Base-by-base conservation (phyloP, 2,329 filamentous ascomycete genomes). In the Alternaria gaisen region DNA sequence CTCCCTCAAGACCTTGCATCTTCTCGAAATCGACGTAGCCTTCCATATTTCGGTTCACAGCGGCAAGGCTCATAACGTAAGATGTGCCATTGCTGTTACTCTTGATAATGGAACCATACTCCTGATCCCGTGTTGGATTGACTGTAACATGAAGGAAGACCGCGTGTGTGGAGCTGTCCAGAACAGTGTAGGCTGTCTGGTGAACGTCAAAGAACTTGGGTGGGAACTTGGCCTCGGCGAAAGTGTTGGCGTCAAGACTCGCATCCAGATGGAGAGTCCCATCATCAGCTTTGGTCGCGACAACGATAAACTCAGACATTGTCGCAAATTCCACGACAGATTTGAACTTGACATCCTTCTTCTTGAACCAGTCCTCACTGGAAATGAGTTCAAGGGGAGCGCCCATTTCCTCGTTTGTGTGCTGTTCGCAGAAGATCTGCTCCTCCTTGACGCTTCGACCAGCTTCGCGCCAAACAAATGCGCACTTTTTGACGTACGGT, bases 81-180 rank as follows among this genome's bases (percentile, higher is more conserved):
- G 91, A 95, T 0, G 95, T 99, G 55, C 95, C 95, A 75, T 99
- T 98, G 71, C 93, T 97, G 82, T 99, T 99, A 75, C 93, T 97
- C 86, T 98, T 99, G 80, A 99, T 88, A 69, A 99, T 92, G 24
- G 91, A 90, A 38, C 95, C 95, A 70, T 91, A 93, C 61, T 91
- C 87, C 52, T 86, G 87, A 18, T 88, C 90, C 52, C 83, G 76
- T 4, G 83, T 82, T 41, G 85, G 86, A 71, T 91, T 90, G 41
- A 92, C 92, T 0, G 91, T 93, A 47, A 98, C 94, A 73, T 98
- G 96, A 59, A 99, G 81, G 80, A 98, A 98, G 60, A 99, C 86
- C 1, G 95, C 91, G 78, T 98, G 94, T 0, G 93, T 97, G 1
- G 93, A 95, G 79, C 94, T 97, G 76, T 97, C 94, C 30, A 99